Percentiles rank a stretch among this genome's conserved stretches.
Evolutionary conservation across 2,329 filamentous ascomycete genomes (phyloP).

Genomic region (Microdochium bolleyi): DNA sequence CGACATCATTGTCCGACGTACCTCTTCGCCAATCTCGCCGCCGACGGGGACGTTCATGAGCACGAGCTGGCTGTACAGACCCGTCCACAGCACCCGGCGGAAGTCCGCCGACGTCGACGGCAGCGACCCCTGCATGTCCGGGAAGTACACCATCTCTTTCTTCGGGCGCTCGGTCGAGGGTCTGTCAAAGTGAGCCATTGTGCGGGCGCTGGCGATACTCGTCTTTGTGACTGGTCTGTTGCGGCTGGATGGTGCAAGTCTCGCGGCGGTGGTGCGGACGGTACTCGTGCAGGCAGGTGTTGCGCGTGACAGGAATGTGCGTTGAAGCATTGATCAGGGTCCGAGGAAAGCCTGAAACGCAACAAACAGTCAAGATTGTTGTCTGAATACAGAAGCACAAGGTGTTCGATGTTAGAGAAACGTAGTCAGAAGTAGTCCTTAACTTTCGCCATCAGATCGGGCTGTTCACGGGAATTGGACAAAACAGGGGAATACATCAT

Average conservation of each 20-base stretch:
- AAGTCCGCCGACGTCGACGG: conserved; percentile 49
- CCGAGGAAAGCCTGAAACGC: no score
- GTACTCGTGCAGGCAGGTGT: no score
- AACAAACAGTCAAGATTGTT: background rate
- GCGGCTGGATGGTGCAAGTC: background rate
- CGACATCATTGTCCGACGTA: conserved; percentile 25
- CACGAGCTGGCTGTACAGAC: conserved; percentile 54
- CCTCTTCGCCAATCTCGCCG: conserved; percentile 61
- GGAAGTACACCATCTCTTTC: conserved; percentile 54
- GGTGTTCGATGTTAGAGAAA: no score
- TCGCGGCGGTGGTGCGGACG: no score
- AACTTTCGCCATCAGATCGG: no score
- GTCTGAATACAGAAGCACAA: no score
- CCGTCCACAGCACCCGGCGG: conserved; percentile 53
- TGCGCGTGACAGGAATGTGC: no score
- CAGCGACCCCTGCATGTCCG: conserved; percentile 42
- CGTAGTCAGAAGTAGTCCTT: no score
- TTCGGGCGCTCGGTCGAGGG: conserved; percentile 30
- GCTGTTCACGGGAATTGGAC: background rate
- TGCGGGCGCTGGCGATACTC: conserved; percentile 1
- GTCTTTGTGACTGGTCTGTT: background rate
- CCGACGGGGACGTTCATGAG: conserved; percentile 57
- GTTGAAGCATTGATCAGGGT: no score
- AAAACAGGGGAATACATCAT: background rate
- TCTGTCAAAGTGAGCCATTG: conserved; percentile 19